Evolutionary conservation across 306 rosid genomes (phyloP).

Genomic region (Datisca glomerata): DNA sequence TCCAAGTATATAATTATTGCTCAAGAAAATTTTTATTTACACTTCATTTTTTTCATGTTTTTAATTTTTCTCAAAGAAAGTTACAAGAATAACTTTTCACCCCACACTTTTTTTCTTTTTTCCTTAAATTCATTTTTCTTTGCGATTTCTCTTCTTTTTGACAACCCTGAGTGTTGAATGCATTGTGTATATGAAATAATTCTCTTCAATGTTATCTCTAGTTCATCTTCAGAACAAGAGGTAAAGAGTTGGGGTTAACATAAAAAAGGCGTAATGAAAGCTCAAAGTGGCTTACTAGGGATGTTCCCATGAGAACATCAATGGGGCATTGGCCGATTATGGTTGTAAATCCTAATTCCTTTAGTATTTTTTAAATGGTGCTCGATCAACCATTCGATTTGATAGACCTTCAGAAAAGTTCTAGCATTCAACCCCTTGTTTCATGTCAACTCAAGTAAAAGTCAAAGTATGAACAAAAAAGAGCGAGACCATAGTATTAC

Average conservation of each 20-base stretch:
- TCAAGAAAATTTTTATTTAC: neutral
- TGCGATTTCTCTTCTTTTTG: neutral
- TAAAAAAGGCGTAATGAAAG: neutral
- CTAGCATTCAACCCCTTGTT: neutral
- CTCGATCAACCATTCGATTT: neutral
- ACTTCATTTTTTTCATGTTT: too few species aligned
- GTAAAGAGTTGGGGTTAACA: too few species aligned
- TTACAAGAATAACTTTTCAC: too few species aligned
- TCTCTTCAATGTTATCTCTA: too few species aligned
- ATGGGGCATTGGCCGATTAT: too few species aligned
- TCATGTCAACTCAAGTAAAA: too few species aligned
- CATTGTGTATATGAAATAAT: too few species aligned
- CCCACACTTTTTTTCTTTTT: too few species aligned
- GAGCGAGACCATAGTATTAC: neutral
- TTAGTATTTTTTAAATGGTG: neutral
- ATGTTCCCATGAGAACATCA: neutral
- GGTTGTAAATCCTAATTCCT: neutral
- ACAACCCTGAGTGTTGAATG: neutral
- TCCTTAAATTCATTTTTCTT: neutral
- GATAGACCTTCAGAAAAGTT: neutral
- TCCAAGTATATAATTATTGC: neutral
- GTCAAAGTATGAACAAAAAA: neutral
- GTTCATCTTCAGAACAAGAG: too few species aligned
- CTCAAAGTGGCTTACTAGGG: neutral
- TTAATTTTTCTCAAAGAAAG: too few species aligned